Evolutionary conservation across 139 green algal species (phyloP), one percentile per base, ranked within the genome.

Genomic region (Coelastrella sp.): DNA sequence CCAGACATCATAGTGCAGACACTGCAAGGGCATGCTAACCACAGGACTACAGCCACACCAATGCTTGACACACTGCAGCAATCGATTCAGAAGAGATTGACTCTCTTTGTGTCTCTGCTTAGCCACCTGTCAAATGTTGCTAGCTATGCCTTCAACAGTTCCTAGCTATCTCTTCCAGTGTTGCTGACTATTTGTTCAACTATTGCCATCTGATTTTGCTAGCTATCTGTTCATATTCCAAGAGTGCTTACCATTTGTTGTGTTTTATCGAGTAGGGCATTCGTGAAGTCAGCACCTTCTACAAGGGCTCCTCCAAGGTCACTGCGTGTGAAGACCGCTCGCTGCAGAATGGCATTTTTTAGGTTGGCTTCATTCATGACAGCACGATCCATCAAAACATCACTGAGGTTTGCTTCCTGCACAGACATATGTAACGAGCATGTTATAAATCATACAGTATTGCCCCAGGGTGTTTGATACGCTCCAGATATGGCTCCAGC

Each of bases 261-360:
- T 58, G 94, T 91, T 88, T 95, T 96, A 95, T 99, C 98, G 3
- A 99, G 58, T 54, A 99, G 92, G 0, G 97, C 96, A 81, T 99
- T 99, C 16, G 94, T 96, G 93, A 99, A 99, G 95, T 99, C 98
- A 20, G 96, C 96, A 4, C 96, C 96, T 47, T 96, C 92, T 17
- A 97, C 91, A 47, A 92, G 89, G 0, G 96, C 95, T 10, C 93
- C 93, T 6, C 81, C 92, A 14, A 96, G 85, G 68, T 95, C 93
- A 54, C 87, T 94, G 71, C 92, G 83, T 14, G 97, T 99, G 82
- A 99, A 96, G 22, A 99, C 91, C 4, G 93, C 93, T 20, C 97
- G 94, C 90, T 97, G 91, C 82, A 99, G 89, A 10, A 98, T 90
- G 0, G 96, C 96, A 82, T 98, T 96, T 3, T 89, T 95, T 20